Conservation (phyloP, 306 rosid species). For the Hippophae tibetana region DNA sequence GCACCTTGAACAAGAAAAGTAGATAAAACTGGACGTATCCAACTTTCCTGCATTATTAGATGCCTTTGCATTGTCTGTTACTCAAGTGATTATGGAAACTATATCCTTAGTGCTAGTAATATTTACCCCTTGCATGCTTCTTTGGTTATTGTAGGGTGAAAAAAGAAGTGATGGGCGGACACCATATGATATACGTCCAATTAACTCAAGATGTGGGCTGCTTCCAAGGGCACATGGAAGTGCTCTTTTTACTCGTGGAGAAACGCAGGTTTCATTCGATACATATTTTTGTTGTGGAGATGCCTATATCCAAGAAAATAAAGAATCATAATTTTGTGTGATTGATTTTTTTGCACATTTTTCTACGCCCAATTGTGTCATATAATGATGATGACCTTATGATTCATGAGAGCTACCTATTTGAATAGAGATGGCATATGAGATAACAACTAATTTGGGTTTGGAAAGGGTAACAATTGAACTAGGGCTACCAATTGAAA, state of each 20-base stretch:
- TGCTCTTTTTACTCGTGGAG: conserved; percentile 94
- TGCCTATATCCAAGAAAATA: neutral
- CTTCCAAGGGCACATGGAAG: conserved; percentile 99
- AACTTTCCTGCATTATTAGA: no score
- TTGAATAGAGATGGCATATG: no score
- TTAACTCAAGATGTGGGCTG: conserved; percentile 70
- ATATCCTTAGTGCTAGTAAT: neutral
- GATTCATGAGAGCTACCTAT: no score
- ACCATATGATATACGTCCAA: conserved; percentile 67
- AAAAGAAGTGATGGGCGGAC: conserved; percentile 92
- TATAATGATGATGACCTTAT: no score
- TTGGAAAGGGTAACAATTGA: no score
- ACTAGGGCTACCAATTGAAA: no score
- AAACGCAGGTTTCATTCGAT: conserved; percentile 65
- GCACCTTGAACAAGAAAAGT: no score
- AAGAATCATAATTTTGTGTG: neutral
- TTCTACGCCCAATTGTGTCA: no score
- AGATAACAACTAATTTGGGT: no score
- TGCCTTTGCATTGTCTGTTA: no score
- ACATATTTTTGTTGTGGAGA: conserved; percentile 7
- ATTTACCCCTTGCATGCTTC: neutral
- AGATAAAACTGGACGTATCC: no score
- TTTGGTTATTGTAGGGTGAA: conserved; percentile 52
- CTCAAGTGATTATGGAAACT: neutral
- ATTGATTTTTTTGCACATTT: neutral